Evolutionary conservation across 352 stramenopile genomes (phyloP).

Genomic region (Peronospora farinosa): DNA sequence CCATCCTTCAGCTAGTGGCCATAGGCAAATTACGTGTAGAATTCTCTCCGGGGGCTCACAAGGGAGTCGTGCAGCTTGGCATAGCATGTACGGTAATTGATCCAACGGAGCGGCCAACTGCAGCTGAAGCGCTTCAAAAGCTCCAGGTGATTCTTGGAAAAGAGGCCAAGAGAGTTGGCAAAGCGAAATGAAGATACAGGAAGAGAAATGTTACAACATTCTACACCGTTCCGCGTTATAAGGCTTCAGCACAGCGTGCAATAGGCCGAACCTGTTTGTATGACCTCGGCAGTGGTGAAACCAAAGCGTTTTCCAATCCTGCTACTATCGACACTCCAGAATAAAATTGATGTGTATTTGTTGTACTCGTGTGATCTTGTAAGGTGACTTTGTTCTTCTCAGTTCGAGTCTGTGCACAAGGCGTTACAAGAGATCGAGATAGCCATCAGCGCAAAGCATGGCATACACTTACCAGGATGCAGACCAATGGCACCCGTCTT

Average conservation of each 20-base stretch:
- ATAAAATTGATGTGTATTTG: conserved; percentile 30
- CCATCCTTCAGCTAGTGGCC: conserved; percentile 42
- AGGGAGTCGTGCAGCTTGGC: conserved; percentile 29
- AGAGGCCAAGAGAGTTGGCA: conserved; percentile 25
- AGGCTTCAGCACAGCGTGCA: conserved; percentile 18
- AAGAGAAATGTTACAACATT: conserved; percentile 12
- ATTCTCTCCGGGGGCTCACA: conserved; percentile 26
- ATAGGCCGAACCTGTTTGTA: conserved; percentile 13
- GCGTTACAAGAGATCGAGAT: conserved; percentile 20
- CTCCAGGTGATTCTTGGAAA: conserved; percentile 34
- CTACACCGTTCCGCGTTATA: conserved; percentile 26
- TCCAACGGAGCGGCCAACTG: conserved; percentile 32
- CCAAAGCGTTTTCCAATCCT: conserved; percentile 6
- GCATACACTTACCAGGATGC: conserved; percentile 17
- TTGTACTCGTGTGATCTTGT: conserved; percentile 18
- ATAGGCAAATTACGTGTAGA: conserved; percentile 39
- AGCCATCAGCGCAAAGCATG: conserved; percentile 10
- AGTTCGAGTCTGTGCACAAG: conserved; percentile 7
- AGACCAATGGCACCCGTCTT: conserved; percentile 18
- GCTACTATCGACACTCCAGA: conserved; percentile 23
- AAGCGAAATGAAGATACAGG: conserved; percentile 31
- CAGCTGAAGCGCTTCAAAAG: conserved; percentile 32
- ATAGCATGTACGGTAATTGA: conserved; percentile 39
- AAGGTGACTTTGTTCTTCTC: conserved; percentile 2
- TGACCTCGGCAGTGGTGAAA: conserved; percentile 14